Evolutionary conservation across 176 grass and related monocot genomes (phyloP).

Genomic region (Urochloa ruziziensis): DNA sequence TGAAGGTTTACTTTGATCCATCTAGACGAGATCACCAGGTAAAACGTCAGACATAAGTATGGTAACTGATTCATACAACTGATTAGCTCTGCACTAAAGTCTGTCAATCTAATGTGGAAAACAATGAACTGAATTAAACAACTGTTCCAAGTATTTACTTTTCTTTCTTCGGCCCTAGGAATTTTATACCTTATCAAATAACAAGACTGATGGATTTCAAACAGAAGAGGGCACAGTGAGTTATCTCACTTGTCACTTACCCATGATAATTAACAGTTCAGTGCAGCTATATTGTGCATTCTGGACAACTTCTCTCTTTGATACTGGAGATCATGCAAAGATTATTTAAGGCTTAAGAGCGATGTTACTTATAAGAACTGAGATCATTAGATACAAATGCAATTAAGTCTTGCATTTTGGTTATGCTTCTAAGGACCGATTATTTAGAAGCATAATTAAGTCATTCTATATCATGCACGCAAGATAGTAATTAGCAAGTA

Average conservation of each 20-base stretch:
- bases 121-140: neutral
- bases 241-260: neutral
- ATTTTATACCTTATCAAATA: neutral
- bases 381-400: neutral
- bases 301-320: neutral
- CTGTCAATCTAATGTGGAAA: neutral
- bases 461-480: neutral
- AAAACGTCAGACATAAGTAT: neutral
- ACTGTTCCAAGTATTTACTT: neutral
- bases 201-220: neutral
- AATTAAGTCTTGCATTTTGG: neutral
- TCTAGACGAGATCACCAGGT: slow-evolving; percentile 94
- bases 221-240: neutral
- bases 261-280: neutral
- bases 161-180: neutral
- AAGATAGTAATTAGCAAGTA: neutral
- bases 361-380: neutral
- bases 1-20: slow-evolving; percentile 88
- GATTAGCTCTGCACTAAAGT: neutral
- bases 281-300: neutral
- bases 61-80: neutral
- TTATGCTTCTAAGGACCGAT: neutral
- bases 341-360: neutral
- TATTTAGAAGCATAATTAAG: neutral
- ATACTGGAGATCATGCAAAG: neutral